A percentile compares a stretch with the other conserved stretches of the same genome.
phyloP scores from a whole-genome alignment of 768 basidiomycete species.

The Psilocybe sp. region DNA sequence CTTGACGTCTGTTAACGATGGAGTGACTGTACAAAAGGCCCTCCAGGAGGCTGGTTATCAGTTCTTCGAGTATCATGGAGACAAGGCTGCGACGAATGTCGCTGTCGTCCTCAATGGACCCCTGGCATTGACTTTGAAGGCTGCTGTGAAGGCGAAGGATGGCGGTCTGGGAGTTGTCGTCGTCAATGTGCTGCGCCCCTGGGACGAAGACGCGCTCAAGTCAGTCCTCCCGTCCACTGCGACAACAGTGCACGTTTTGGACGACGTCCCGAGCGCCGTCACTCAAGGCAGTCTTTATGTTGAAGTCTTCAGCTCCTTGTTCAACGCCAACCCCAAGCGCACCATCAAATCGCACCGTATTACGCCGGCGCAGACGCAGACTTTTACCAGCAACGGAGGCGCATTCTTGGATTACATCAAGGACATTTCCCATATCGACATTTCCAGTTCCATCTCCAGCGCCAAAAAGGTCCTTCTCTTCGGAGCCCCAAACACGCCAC shows the following conservation, averaged over 20 bases:
- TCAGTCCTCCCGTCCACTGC: constrained; percentile 57
- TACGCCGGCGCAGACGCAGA: constrained; percentile 52
- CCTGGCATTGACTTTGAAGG: constrained; percentile 61
- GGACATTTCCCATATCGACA: constrained; percentile 26
- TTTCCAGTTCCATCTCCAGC: constrained; percentile 30
- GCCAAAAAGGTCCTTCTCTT: constrained; percentile 66
- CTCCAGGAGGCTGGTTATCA: constrained; percentile 59
- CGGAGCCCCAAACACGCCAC: constrained; percentile 52
- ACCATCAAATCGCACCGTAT: constrained; percentile 55
- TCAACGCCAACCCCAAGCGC: constrained; percentile 33
- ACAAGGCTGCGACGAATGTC: constrained; percentile 57
- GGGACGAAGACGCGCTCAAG: constrained; percentile 68
- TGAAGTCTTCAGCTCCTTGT: constrained; percentile 66
- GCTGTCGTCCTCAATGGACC: constrained; percentile 77
- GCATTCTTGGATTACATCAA: constrained; percentile 43
- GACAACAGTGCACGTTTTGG: constrained; percentile 65
- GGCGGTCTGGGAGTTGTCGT: constrained; percentile 62
- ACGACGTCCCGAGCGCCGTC: constrained; percentile 66
- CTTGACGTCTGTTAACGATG: constrained; percentile 27
- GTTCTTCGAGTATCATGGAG: constrained; percentile 78
- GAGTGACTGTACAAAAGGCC: constrained; percentile 41
- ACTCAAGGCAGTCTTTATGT: constrained; percentile 65
- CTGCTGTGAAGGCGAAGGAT: constrained; percentile 33
- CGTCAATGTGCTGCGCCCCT: constrained; percentile 82
- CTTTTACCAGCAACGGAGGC: constrained; percentile 42